phyloP scores from a whole-genome alignment of 139 green algal genomes.

The Dunaliella sp. region DNA sequence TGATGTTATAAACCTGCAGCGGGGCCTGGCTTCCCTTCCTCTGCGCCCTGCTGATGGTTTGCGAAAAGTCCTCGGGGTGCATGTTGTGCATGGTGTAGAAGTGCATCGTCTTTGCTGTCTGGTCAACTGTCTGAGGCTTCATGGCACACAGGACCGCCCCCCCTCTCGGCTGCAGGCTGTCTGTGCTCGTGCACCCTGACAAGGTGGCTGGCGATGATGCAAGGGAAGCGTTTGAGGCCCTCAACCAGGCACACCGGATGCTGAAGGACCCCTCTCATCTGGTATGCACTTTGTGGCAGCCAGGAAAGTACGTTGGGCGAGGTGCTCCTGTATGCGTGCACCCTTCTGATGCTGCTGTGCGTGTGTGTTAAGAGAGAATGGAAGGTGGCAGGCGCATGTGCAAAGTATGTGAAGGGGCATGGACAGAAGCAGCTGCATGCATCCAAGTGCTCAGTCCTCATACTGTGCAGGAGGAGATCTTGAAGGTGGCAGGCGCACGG shows the following conservation, averaged over 20 bases:
- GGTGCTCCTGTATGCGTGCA: no score
- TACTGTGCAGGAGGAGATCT: conserved; percentile 54
- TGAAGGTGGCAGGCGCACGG: conserved; percentile 40
- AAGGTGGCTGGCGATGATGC: conserved; percentile 62
- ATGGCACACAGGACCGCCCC: no score
- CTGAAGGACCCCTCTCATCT: conserved; percentile 39
- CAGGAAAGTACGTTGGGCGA: no score
- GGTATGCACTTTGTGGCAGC: no score
- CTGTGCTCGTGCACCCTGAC: conserved; percentile 76
- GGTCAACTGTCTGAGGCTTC: no score
- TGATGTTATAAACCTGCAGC: no score
- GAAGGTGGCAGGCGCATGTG: background rate
- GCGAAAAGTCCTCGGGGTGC: no score
- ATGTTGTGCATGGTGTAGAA: no score
- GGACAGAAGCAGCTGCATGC: background rate
- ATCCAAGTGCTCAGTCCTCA: background rate
- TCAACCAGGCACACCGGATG: conserved; percentile 66
- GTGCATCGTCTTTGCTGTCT: no score
- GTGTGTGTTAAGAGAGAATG: background rate
- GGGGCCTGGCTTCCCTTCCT: no score
- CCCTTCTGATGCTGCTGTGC: background rate
- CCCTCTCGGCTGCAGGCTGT: no score
- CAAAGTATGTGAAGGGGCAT: background rate
- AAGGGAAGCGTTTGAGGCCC: conserved; percentile 56
- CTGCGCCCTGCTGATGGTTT: no score